Evolutionary conservation across 2,329 filamentous ascomycete species (phyloP).

Genomic region (Thelonectria rubi): DNA sequence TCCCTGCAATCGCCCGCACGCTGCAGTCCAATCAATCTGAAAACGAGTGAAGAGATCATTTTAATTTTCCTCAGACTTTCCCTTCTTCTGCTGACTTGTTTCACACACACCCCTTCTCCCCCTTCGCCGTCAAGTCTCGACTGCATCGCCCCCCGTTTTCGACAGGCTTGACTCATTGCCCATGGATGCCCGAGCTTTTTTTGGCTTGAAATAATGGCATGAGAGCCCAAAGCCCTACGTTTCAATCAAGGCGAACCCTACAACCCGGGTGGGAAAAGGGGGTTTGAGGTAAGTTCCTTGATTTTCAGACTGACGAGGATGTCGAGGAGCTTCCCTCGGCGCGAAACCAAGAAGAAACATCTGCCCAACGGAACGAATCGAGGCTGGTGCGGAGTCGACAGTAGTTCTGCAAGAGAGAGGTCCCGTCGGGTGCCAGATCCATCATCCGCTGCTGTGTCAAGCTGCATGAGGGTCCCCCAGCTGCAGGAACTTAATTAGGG

Average conservation of each 20-base stretch:
- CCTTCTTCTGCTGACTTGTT: slow-evolving; percentile 18
- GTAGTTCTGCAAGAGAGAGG: not conserved
- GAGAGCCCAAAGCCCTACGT: slow-evolving; percentile 13
- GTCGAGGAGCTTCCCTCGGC: not conserved
- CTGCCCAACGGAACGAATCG: not conserved
- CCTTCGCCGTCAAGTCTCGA: slow-evolving; percentile 23
- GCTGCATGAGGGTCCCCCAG: not conserved
- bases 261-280: slow-evolving; percentile 12
- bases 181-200: slow-evolving; percentile 33
- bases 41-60: slow-evolving; percentile 1
- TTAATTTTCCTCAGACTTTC: slow-evolving; percentile 17
- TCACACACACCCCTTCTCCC: slow-evolving; percentile 5
- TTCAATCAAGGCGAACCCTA: not conserved
- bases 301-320: not conserved
- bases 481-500: slow-evolving; percentile 2
- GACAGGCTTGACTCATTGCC: slow-evolving; percentile 16
- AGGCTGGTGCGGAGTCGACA: not conserved
- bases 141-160: slow-evolving; percentile 33
- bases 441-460: not conserved
- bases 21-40: slow-evolving; percentile 1
- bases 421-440: not conserved
- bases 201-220: slow-evolving; percentile 9
- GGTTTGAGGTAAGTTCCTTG: slow-evolving; percentile 1
- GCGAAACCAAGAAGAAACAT: not conserved
- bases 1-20: not conserved